Conservation (phyloP, 78 protist species). For the Chrysochromulina tobinii region DNA sequence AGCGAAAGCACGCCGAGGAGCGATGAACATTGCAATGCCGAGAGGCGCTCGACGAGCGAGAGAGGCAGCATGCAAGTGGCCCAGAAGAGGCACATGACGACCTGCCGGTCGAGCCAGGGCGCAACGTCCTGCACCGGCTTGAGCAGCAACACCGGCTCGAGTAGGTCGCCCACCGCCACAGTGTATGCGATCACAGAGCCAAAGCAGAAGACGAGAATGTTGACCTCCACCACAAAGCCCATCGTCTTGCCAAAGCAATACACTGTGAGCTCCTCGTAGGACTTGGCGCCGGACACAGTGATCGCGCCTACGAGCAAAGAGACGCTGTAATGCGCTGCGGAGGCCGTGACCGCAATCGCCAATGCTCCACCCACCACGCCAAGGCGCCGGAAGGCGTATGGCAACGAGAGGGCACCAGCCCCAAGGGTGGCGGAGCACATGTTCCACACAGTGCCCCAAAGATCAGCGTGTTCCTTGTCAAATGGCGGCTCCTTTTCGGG, state of each 20-base stretch:
- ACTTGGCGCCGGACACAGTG: neutral
- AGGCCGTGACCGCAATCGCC: neutral
- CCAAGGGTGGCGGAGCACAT: constrained; percentile 44
- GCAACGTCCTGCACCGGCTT: neutral
- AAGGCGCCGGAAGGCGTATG: neutral
- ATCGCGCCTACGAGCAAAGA: neutral
- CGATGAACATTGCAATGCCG: neutral
- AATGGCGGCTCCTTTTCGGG: neutral
- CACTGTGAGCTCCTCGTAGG: constrained; percentile 43
- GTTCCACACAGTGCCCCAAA: constrained; percentile 6
- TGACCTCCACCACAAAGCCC: neutral
- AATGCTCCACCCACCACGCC: neutral
- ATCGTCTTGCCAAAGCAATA: neutral
- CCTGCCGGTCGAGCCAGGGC: neutral
- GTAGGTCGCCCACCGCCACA: constrained; percentile 46
- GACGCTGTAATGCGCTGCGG: neutral
- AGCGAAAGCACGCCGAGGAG: neutral
- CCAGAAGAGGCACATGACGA: neutral
- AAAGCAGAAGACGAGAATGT: constrained; percentile 28
- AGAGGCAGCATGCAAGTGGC: neutral
- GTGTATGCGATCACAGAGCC: constrained; percentile 31
- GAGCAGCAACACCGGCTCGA: neutral
- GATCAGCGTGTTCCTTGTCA: neutral
- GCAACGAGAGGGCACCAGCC: constrained; percentile 42
- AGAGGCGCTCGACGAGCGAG: neutral